phyloP scores from a whole-genome alignment of 208 protist genomes.

The Trypanosoma boissoni region DNA sequence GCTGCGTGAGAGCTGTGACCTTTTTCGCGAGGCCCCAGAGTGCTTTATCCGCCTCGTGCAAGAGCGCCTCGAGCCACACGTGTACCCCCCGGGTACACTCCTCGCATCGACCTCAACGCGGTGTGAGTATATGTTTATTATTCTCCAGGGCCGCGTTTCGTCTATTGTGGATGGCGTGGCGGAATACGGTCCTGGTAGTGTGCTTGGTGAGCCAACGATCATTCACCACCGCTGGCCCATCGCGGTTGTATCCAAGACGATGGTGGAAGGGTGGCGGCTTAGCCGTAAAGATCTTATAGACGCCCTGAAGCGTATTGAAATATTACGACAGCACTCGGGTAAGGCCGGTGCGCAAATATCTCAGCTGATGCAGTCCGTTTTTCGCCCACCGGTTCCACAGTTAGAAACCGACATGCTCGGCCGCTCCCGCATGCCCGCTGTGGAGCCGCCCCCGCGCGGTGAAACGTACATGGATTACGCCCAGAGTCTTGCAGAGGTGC shows the following conservation, averaged over 20 bases:
- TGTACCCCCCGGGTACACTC: constrained; percentile 66
- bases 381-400: constrained; percentile 51
- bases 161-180: constrained; percentile 63
- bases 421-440: constrained; percentile 66
- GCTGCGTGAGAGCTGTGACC: constrained; percentile 56
- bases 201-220: constrained; percentile 78
- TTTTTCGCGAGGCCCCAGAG: constrained; percentile 57
- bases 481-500: constrained; percentile 54
- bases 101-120: constrained; percentile 68
- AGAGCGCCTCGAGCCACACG: constrained; percentile 78
- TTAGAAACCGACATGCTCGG: constrained; percentile 64
- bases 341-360: constrained; percentile 47
- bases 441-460: constrained; percentile 50
- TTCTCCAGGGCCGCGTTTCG: constrained; percentile 61
- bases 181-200: constrained; percentile 66
- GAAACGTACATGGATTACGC: constrained; percentile 55
- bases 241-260: constrained; percentile 61
- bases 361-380: constrained; percentile 69
- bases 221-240: constrained; percentile 82
- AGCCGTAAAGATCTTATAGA: constrained; percentile 51
- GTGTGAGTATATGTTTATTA: constrained; percentile 70
- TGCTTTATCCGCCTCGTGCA: constrained; percentile 76
- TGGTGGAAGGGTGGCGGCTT: constrained; percentile 88
- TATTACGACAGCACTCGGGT: constrained; percentile 69
- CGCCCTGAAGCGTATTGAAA: constrained; percentile 59